Evolutionary conservation across 2,329 filamentous ascomycete genomes (phyloP), one percentile per base, ranked within the genome.

Genomic region (Diaporthe ampelina): DNA sequence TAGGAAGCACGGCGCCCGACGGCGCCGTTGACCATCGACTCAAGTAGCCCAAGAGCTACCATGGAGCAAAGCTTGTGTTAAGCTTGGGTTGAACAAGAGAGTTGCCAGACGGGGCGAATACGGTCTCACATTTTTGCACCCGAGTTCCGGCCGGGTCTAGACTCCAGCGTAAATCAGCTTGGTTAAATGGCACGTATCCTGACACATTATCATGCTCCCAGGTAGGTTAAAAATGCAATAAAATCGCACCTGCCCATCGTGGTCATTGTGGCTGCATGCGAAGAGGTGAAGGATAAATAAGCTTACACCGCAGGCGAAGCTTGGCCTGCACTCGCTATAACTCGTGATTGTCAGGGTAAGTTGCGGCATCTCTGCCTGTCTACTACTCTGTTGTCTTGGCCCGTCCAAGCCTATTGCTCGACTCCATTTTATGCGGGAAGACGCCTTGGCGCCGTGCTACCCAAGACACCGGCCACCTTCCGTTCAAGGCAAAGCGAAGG

Each of bases 291-390:
- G 32, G 24, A 37, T 54, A 68, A 54, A 37, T 40, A 54, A 50
- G 63, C 32, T 68, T 54, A n/a, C 63, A n/a, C 63, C 32, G 21
- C 32, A 19, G 7, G 13, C 45, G 24, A 67, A 67, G 63, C 63
- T 67, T 67, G 63, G 45, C 63, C 45, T 67, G 45, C 63, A n/a
- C 13, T 26, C 48, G 3, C 3, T 26, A 52, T 19, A 21, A 67
- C 63, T 67, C 63, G 45, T 67, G 63, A 67, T 67, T 52, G 45
- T 67, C 63, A 37, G 32, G 63, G 45, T 67, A 67, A 35, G 63
- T 67, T 52, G 29, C 63, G 48, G 63, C 48, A 68, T 68, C 32
- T 40, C 48, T 21, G 15, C 13, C 9, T 2, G n/a, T 15, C n/a
- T 35, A 4, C 32, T 3, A 52, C 11, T 1, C 40, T 52, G 13